Evolutionary conservation across 768 basidiomycete genomes (phyloP), one percentile per base, ranked within the genome.

Genomic region (Leucocoprinus sp.): DNA sequence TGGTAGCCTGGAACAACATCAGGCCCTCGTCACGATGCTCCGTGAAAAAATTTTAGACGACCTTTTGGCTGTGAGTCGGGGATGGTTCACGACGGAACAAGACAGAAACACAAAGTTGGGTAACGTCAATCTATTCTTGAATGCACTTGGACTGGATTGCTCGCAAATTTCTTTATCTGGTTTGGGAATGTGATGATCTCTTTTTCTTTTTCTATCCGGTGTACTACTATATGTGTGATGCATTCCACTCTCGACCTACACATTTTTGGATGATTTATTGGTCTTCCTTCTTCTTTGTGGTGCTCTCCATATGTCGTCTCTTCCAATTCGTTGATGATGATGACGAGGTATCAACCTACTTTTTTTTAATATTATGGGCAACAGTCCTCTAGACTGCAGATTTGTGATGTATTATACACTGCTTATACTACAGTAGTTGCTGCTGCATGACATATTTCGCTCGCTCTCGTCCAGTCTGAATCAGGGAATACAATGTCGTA

Each of bases 1-100:
- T 53, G 87, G 91, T 9, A 77, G 78, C 38, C 71, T 79, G 34
- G 84, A 91, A 53, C 91, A 99, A 61, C 95, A 98, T 60, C 86
- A 89, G 52, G 68, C 79, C 36, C 74, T 99, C 37, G 93, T 99
- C 26, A 76, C 80, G 15, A 71, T 82, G 22, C 69, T 97, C 36
- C 81, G 93, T 48, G 95, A 97, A 60, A 93, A 96, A 68, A 85
- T 98, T 31, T 72, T 98, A 37, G 91, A 93, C 58, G 92, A 87
- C 54, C 88, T 97, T 24, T 64, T 82, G 53, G 80, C 76, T 42
- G 85, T 82, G 23, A 81, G 82, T 58, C 84, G 87, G 57, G 80
- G 84, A 40, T 82, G 81, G 78, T 71, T 76, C 37, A 62, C 70
- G 39, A 76, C 82, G 52, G 83, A 89, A 62, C 82, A 84, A 44